A percentile compares a stretch with the other conserved stretches of the same genome.
Evolutionary conservation across 441 rosid genomes (phyloP).

Genomic region (Mallotus repandus): DNA sequence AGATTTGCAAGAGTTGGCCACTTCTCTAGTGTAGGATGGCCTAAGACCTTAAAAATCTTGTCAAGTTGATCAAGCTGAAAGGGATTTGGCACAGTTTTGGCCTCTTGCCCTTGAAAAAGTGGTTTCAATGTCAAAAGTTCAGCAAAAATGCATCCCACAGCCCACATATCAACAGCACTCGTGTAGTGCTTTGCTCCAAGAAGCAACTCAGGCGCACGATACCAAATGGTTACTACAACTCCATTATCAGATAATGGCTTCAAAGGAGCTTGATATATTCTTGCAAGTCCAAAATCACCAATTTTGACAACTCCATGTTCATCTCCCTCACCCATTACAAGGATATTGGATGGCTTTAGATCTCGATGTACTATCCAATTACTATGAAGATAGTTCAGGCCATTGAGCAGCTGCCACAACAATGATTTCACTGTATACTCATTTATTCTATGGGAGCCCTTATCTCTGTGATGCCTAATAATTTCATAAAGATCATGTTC

Average conservation of each 20-base stretch:
- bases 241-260: conserved; percentile 82
- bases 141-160: conserved; percentile 97
- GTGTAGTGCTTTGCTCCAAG: conserved; percentile 98
- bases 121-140: conserved; percentile 95
- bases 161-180: conserved; percentile 98
- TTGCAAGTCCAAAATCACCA: conserved; percentile 96
- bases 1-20: conserved; percentile 91
- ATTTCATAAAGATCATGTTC: conserved; percentile 96
- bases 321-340: conserved; percentile 98
- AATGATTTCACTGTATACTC: conserved; percentile 87
- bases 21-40: conserved; percentile 94
- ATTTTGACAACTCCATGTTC: conserved; percentile 91
- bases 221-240: conserved; percentile 98
- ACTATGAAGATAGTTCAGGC: conserved; percentile 91
- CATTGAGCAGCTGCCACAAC: conserved; percentile 97
- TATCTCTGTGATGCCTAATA: conserved; percentile 89
- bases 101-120: conserved; percentile 91
- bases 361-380: conserved; percentile 99
- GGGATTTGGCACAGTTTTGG: conserved; percentile 76
- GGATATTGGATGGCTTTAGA: conserved; percentile 93
- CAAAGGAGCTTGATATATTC: conserved; percentile 93
- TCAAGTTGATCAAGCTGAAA: conserved; percentile 98
- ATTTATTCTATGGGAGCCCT: conserved; percentile 59
- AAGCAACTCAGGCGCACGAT: conserved; percentile 97
- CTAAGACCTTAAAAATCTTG: conserved; percentile 94